phyloP scores from a whole-genome alignment of 108 stramenopile species.

The Schizochytrium sp. region DNA sequence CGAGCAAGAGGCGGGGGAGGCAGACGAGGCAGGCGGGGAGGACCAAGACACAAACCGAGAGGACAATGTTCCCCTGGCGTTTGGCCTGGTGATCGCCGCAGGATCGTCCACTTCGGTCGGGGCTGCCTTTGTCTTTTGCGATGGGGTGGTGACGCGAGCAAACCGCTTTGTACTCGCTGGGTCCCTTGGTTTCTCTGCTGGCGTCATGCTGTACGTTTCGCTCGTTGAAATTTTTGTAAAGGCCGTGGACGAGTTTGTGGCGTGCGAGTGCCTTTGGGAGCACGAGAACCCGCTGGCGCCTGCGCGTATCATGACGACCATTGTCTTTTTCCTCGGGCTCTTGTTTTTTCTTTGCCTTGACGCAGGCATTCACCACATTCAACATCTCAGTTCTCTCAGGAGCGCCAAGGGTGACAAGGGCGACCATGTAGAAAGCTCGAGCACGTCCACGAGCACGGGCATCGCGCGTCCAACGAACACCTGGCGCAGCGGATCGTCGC shows the following conservation, averaged over 20 bases:
- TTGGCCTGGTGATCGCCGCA: conserved; percentile 42
- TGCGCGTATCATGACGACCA: conserved; percentile 51
- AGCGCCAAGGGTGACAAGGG: too few species aligned
- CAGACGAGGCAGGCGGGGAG: not conserved
- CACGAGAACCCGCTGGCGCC: conserved; percentile 20
- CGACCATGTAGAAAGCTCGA: not conserved
- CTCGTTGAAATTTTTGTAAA: conserved; percentile 74
- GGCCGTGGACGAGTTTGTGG: conserved; percentile 35
- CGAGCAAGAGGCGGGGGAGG: too few species aligned
- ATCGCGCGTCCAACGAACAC: too few species aligned
- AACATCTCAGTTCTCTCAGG: not conserved
- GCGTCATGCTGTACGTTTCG: conserved; percentile 79
- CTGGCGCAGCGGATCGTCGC: too few species aligned
- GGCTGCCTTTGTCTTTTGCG: conserved; percentile 65
- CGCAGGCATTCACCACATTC: conserved; percentile 25
- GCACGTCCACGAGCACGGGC: not conserved
- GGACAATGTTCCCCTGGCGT: conserved; percentile 40
- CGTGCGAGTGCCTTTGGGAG: conserved; percentile 19
- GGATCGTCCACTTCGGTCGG: conserved; percentile 58
- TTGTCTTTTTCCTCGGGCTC: conserved; percentile 60
- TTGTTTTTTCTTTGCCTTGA: conserved; percentile 22
- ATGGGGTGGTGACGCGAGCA: conserved; percentile 54
- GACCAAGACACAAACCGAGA: not conserved
- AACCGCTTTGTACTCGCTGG: conserved; percentile 52
- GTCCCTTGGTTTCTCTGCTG: conserved; percentile 62